Evolutionary conservation across 2,329 filamentous ascomycete genomes (phyloP).

Genomic region (Alternaria sp.): DNA sequence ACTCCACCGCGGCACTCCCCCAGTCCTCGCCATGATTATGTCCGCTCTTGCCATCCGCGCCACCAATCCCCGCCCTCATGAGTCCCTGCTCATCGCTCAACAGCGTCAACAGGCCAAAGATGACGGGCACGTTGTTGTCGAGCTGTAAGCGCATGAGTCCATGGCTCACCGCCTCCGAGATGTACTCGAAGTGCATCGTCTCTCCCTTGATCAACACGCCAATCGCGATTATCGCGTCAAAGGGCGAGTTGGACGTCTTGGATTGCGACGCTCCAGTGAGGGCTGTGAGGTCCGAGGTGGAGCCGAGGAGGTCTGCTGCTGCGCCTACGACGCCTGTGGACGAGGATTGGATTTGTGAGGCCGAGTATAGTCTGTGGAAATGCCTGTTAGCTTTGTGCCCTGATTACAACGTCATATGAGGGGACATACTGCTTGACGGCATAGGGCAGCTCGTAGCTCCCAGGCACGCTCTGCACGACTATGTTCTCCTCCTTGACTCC

Average conservation of each 20-base stretch:
- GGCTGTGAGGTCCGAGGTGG: conserved; percentile 64
- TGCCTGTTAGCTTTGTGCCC: background rate
- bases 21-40: conserved; percentile 98
- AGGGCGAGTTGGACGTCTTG: conserved; percentile 58
- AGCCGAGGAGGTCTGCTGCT: conserved; percentile 78
- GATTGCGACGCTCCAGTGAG: conserved; percentile 34
- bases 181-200: conserved; percentile 99
- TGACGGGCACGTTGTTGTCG: conserved; percentile 84
- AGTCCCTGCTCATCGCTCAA: conserved; percentile 86
- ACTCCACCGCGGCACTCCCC: conserved; percentile 91
- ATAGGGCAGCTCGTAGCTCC: conserved; percentile 92
- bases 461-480: conserved; percentile 85
- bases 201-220: conserved; percentile 98
- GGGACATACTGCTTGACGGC: conserved; percentile 80
- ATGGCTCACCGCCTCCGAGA: conserved; percentile 86
- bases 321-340: conserved; percentile 63
- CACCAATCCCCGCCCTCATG: conserved; percentile 76
- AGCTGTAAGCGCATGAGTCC: conserved; percentile 94
- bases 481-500: conserved; percentile 91
- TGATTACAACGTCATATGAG: conserved; percentile 7
- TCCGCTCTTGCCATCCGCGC: conserved; percentile 52
- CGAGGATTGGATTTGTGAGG: conserved; percentile 80
- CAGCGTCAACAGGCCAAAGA: conserved; percentile 91
- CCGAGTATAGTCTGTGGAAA: conserved; percentile 72
- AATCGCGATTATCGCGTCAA: conserved; percentile 94